Conservation (phyloP, 345 rosid genomes). For the Raphanus sativus region DNA sequence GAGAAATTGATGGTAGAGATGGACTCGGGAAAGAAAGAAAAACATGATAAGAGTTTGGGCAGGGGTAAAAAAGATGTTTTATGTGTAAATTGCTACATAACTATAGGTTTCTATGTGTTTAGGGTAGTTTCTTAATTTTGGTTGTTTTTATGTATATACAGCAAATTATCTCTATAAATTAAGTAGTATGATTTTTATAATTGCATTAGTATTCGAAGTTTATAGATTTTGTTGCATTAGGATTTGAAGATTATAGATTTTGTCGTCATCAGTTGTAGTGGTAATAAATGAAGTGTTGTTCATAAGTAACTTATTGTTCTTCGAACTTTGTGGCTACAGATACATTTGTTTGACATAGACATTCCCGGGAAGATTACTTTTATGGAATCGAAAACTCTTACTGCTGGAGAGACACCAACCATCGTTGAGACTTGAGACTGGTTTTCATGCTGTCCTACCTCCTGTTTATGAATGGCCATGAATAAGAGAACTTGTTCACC, state of each 20-base stretch:
- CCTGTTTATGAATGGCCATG: too few relatives aligned
- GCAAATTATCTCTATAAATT: neutral
- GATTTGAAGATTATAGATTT: too few relatives aligned
- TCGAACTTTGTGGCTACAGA: slow-evolving; percentile 50
- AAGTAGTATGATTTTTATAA: too few relatives aligned
- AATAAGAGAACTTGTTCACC: too few relatives aligned
- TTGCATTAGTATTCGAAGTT: too few relatives aligned
- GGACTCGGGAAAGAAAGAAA: neutral
- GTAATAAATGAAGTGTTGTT: too few relatives aligned
- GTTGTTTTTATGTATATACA: neutral
- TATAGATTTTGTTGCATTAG: too few relatives aligned
- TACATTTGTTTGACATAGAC: slow-evolving; percentile 93
- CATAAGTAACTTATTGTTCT: neutral
- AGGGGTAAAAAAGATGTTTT: neutral
- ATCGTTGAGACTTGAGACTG: too few relatives aligned
- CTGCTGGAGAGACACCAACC: slow-evolving; percentile 88
- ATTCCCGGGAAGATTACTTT: slow-evolving; percentile 98
- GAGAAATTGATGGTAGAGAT: neutral
- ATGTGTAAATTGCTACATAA: neutral
- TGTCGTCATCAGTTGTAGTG: too few relatives aligned
- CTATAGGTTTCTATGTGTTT: neutral
- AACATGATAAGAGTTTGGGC: neutral
- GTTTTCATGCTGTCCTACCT: too few relatives aligned
- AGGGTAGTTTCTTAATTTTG: neutral
- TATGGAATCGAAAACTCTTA: slow-evolving; percentile 80